Percentiles rank a stretch among this genome's conserved stretches.
Conservation (phyloP, 805 yeast genomes). For the Candida pini region DNA sequence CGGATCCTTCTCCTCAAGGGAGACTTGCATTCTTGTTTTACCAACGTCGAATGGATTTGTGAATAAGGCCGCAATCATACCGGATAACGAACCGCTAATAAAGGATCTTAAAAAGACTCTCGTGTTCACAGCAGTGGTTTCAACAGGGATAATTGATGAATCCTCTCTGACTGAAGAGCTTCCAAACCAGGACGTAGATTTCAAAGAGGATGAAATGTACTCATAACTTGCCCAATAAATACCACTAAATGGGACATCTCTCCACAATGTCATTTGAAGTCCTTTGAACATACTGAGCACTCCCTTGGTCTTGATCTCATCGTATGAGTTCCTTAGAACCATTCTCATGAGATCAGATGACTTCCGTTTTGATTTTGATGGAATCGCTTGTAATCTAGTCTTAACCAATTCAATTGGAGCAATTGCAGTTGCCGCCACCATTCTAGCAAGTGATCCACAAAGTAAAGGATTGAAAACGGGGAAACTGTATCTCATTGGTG, state of each 20-base stretch:
- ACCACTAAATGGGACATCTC: conserved; percentile 96
- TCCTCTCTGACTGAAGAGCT: conserved; percentile 23
- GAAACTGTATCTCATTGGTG: conserved; percentile 40
- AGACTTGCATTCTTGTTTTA: conserved; percentile 81
- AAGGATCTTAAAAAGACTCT: conserved; percentile 58
- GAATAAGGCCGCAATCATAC: conserved; percentile 74
- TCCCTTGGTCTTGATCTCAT: conserved; percentile 53
- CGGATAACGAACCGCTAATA: conserved; percentile 77
- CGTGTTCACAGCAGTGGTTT: conserved; percentile 14
- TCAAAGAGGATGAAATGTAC: conserved; percentile 28
- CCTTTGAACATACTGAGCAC: conserved; percentile 71
- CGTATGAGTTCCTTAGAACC: conserved; percentile 26
- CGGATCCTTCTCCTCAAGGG: conserved; percentile 28
- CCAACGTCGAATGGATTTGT: conserved; percentile 98
- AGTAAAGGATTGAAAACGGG: conserved; percentile 60
- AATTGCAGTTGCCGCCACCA: conserved; percentile 74
- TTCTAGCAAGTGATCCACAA: conserved; percentile 82
- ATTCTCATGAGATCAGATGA: conserved; percentile 44
- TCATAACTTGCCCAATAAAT: conserved; percentile 92
- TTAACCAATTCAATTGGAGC: conserved; percentile 85
- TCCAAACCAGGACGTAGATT: conserved; percentile 18
- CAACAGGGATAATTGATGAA: conserved; percentile 4
- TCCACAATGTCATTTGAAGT: conserved; percentile 81
- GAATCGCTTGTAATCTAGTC: conserved; percentile 88
- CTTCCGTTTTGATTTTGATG: conserved; percentile 33